Conservation (phyloP, 805 yeast species). For the Priceomyces medius region DNA sequence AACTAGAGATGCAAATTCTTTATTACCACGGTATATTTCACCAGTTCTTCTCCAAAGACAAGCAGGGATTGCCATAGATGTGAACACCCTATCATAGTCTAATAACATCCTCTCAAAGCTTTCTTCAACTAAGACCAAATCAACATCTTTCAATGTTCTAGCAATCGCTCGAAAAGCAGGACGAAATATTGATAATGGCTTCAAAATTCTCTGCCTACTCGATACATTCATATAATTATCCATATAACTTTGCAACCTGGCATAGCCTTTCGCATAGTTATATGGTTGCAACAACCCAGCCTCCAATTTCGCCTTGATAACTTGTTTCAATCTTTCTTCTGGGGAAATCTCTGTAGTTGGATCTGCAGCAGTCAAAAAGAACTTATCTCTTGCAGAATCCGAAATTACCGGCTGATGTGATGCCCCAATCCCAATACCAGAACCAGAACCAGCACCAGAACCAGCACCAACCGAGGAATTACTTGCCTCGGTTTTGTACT, state of each 20-base stretch:
- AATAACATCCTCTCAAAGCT: conserved; percentile 89
- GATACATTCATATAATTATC: conserved; percentile 85
- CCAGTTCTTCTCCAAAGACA: conserved; percentile 97
- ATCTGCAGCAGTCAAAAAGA: conserved; percentile 94
- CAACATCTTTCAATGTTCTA: conserved; percentile 83
- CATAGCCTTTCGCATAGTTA: conserved; percentile 91
- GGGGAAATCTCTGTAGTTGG: conserved; percentile 94
- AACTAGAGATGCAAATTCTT: conserved; percentile 91
- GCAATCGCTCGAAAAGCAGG: conserved; percentile 96
- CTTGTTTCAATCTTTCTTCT: conserved; percentile 88
- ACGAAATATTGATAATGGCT: conserved; percentile 79
- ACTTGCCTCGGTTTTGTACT: not conserved
- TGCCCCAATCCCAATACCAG: not conserved
- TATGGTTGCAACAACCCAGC: conserved; percentile 93
- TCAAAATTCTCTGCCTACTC: conserved; percentile 79
- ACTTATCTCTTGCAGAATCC: conserved; percentile 86
- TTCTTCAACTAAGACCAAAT: conserved; percentile 88
- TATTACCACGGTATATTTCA: conserved; percentile 91
- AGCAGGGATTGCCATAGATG: conserved; percentile 97
- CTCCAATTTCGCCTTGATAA: conserved; percentile 88
- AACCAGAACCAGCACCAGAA: no score
- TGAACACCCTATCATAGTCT: conserved; percentile 92
- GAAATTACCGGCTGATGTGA: conserved; percentile 44
- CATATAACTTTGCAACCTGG: conserved; percentile 85
- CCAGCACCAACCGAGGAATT: no score